These are phyloP conservation scores for Lipomyces yamadae DNA, from an alignment of 805 yeast species.

Conservation along the genomic window DNA sequence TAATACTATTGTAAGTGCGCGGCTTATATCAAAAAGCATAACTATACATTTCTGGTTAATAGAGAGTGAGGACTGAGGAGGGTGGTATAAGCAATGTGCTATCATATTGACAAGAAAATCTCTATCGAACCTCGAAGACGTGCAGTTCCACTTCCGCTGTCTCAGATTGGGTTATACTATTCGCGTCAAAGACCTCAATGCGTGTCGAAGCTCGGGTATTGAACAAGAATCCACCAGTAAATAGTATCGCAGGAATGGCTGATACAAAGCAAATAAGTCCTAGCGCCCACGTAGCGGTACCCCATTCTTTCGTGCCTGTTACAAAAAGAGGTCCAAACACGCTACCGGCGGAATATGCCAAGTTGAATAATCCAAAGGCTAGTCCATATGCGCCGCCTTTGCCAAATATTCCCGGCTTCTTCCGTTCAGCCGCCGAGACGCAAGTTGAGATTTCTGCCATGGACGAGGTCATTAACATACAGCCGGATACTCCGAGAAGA, in stretches of 20 bases:
- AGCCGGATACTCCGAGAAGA: conserved; percentile 39
- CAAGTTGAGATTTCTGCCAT: conserved; percentile 43
- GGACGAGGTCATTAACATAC: conserved; percentile 40
- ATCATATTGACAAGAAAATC: not conserved
- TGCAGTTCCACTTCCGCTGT: not conserved
- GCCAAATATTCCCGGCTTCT: conserved; percentile 43
- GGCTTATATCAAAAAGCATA: too few species aligned
- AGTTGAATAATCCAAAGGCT: conserved; percentile 45
- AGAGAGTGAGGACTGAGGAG: too few species aligned
- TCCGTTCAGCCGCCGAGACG: conserved; percentile 38
- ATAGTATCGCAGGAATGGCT: conserved; percentile 40
- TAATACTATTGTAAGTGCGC: too few species aligned
- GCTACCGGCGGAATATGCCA: conserved; percentile 44
- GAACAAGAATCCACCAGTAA: conserved; percentile 42
- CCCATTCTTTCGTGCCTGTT: conserved; percentile 40
- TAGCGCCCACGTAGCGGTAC: conserved; percentile 28
- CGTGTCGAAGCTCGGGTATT: not conserved
- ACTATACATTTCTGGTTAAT: too few species aligned
- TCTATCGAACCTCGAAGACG: not conserved
- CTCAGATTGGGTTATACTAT: not conserved
- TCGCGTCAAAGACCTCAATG: not conserved
- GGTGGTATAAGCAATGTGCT: too few species aligned
- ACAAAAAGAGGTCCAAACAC: conserved; percentile 45
- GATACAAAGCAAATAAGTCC: conserved; percentile 18
- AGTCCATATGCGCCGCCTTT: conserved; percentile 45